Evolutionary conservation across 805 yeast genomes (phyloP), one percentile per base, ranked within the genome.

Genomic region (Dipodascus geniculatus): DNA sequence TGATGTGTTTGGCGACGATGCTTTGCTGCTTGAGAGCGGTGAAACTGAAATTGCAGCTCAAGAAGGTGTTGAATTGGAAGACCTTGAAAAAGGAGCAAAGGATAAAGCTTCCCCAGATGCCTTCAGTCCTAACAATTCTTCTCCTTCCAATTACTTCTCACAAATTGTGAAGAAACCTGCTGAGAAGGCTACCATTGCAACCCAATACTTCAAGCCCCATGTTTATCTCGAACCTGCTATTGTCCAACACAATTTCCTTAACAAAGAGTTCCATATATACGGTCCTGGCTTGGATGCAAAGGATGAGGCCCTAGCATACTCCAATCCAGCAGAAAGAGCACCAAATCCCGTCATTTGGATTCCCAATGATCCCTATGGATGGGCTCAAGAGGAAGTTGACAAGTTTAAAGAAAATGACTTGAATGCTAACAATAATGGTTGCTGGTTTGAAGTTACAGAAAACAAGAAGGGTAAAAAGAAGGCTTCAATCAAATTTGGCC

Each of bases 301-400:
- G 16, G 71, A 65, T 20, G 81, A 79, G 55, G 73, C 76, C 50
- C 80, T 78, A 57, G 95, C 96, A 0, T 91, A 83, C 68, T 80
- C 81, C 62, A 78, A 76, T 63, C 97, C 97, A 1, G 86, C 83
- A 3, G 81, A 83, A 19, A 71, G 79, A 23, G 83, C 83, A 0
- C 66, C 73, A 48, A 77, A 86, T 60, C 95, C 96, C 1, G 73
- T 74, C n/a, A 70, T 91, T 20, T 91, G 99, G 99, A 80, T 91
- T 63, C 95, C 97, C n/a, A 72, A 73, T 54, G 99, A 91, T 66
- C 83, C 87, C 8, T 79, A 81, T 78, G 98, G 98, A 1, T 77
- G 87, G 61, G 84, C 96, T 0, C 69, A 73, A 1, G 65, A 63
- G 11, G 81, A 83, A 61, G 81, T 85, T 22, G 76, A 75, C 42